phyloP scores from a whole-genome alignment of 2,329 filamentous ascomycete species.

The Beauveria brongniartii region DNA sequence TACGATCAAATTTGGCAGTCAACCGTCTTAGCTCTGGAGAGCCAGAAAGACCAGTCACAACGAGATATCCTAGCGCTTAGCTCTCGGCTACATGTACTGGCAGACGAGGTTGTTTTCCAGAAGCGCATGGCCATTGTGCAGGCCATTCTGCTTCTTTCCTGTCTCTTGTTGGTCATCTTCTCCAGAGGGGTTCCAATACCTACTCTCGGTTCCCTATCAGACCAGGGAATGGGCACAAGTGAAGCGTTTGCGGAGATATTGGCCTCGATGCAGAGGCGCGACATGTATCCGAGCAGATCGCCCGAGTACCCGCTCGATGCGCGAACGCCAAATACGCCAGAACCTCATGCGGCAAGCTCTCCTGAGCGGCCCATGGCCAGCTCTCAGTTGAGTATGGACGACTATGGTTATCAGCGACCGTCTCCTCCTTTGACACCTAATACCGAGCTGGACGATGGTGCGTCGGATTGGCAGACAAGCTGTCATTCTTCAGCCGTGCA shows the following conservation, averaged over 20 bases:
- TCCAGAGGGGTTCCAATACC: constrained; percentile 41
- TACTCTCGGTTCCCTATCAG: constrained; percentile 23
- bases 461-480: constrained; percentile 2
- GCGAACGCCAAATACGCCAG: not conserved
- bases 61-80: constrained; percentile 77
- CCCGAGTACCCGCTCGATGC: not conserved
- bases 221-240: constrained; percentile 17
- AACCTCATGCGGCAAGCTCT: not conserved
- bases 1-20: constrained; percentile 97
- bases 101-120: constrained; percentile 81
- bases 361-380: not conserved
- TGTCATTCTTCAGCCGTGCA: constrained; percentile 15
- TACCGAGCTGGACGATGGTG: not conserved
- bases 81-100: constrained; percentile 72
- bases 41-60: constrained; percentile 76
- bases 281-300: constrained; percentile 5
- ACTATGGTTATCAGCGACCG: constrained; percentile 10
- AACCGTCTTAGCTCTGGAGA: constrained; percentile 84
- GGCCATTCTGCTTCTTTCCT: constrained; percentile 76
- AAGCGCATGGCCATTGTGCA: constrained; percentile 94
- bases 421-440: constrained; percentile 10
- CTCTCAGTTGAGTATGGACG: not conserved
- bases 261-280: constrained; percentile 14
- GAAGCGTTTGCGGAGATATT: constrained; percentile 17
- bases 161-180: constrained; percentile 82